These are phyloP conservation scores for Skeletonema potamos DNA, from an alignment of 108 stramenopile genomes.

Conservation along the genomic window DNA sequence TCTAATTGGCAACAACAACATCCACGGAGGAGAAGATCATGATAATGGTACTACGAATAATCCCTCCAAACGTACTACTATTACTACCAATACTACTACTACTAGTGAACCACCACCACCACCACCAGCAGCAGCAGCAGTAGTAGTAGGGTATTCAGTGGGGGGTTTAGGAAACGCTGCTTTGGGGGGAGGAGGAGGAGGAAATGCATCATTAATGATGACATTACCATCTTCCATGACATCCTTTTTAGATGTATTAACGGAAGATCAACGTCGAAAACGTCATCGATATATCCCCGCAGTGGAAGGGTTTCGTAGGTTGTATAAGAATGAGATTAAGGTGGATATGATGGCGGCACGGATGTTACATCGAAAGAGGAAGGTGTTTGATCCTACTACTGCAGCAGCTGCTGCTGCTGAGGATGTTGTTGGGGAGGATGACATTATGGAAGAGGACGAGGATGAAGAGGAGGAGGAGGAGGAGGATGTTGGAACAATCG, in stretches of 20 bases:
- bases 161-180: no score
- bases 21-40: neutral
- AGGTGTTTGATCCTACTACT: neutral
- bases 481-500: slow-evolving; percentile 5
- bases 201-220: no score
- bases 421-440: neutral
- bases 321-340: slow-evolving; percentile 79
- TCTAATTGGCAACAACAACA: neutral
- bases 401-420: neutral
- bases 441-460: neutral
- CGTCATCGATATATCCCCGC: slow-evolving; percentile 76
- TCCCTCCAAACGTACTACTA: no score
- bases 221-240: slow-evolving; percentile 40
- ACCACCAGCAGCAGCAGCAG: no score
- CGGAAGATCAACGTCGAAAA: slow-evolving; percentile 77
- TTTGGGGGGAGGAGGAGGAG: no score
- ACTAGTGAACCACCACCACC: neutral
- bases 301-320: slow-evolving; percentile 76
- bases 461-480: neutral
- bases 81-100: no score
- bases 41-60: no score
- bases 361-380: slow-evolving; percentile 5
- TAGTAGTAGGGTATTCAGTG: no score
- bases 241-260: slow-evolving; percentile 70
- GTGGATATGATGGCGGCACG: slow-evolving; percentile 66